Conservation (phyloP, 345 rosid species). For the Populus pruinosa region DNA sequence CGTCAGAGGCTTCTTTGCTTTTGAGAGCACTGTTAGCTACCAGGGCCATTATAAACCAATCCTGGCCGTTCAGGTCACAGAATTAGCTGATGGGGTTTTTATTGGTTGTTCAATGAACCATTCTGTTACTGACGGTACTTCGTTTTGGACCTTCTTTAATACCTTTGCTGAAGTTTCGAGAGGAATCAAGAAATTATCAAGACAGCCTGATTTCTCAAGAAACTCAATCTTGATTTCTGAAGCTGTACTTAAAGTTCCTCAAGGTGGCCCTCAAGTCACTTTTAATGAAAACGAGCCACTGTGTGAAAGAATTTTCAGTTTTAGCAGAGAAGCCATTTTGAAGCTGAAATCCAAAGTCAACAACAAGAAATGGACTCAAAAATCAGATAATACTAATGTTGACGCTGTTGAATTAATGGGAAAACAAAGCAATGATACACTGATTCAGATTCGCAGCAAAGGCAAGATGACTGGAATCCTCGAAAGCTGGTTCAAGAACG, state of each 20-base stretch:
- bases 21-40: slow-evolving; percentile 67
- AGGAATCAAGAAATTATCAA: slow-evolving; percentile 36
- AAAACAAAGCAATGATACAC: slow-evolving; percentile 56
- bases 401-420: slow-evolving; percentile 60
- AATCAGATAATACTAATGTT: slow-evolving; percentile 15
- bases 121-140: slow-evolving; percentile 81
- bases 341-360: slow-evolving; percentile 66
- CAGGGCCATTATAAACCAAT: slow-evolving; percentile 70
- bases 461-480: slow-evolving; percentile 36
- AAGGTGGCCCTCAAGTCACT: slow-evolving; percentile 71
- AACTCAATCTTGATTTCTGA: slow-evolving; percentile 56
- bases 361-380: slow-evolving; percentile 14
- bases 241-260: slow-evolving; percentile 61
- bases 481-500: slow-evolving; percentile 35
- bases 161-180: slow-evolving; percentile 70
- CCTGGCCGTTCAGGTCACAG: slow-evolving; percentile 84
- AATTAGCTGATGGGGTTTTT: slow-evolving; percentile 68
- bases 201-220: slow-evolving; percentile 63
- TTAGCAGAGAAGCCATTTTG: slow-evolving; percentile 59
- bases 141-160: slow-evolving; percentile 92
- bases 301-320: slow-evolving; percentile 80
- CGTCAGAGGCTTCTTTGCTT: slow-evolving; percentile 53
- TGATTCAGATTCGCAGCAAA: slow-evolving; percentile 21
- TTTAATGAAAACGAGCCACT: slow-evolving; percentile 64
- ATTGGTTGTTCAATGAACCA: slow-evolving; percentile 75